Evolutionary conservation across 495 filamentous ascomycete species (phyloP).

Genomic region (Chaetomium tenue): DNA sequence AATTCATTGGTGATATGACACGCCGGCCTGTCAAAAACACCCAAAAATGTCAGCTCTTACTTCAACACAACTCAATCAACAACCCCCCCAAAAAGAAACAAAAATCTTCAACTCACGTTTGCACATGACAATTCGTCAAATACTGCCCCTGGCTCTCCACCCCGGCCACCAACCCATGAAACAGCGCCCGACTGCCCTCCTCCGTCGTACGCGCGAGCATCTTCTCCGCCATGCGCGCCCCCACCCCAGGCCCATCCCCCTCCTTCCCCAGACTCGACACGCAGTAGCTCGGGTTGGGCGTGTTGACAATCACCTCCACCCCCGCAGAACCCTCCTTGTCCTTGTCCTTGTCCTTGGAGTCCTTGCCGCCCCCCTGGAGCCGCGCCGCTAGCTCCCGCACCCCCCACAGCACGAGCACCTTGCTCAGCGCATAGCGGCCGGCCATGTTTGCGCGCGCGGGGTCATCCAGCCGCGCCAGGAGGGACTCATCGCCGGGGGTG

Average conservation of each 20-base stretch:
- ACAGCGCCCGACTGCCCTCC: slow-evolving; percentile 1
- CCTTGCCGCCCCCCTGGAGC: too few relatives aligned
- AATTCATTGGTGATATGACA: neutral
- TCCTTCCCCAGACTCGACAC: neutral
- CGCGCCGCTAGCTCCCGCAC: neutral
- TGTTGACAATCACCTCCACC: neutral
- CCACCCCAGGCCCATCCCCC: neutral
- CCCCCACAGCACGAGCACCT: neutral
- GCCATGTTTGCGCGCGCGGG: neutral
- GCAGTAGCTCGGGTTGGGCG: slow-evolving; percentile 9
- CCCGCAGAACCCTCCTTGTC: too few relatives aligned
- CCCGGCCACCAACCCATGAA: neutral
- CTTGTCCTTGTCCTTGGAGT: too few relatives aligned
- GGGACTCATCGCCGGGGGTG: neutral
- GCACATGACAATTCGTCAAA: slow-evolving; percentile 6
- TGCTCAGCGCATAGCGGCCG: neutral
- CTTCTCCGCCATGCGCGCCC: neutral
- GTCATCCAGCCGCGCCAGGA: neutral
- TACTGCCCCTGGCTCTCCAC: slow-evolving; percentile 2
- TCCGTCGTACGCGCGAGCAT: neutral
- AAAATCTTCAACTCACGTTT: too few relatives aligned
- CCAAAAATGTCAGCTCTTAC: neutral
- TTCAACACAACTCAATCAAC: neutral
- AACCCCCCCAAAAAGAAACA: too few relatives aligned
- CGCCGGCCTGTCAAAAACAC: neutral